phyloP scores from a whole-genome alignment of 768 basidiomycete genomes.

The Collybia mongolica region DNA sequence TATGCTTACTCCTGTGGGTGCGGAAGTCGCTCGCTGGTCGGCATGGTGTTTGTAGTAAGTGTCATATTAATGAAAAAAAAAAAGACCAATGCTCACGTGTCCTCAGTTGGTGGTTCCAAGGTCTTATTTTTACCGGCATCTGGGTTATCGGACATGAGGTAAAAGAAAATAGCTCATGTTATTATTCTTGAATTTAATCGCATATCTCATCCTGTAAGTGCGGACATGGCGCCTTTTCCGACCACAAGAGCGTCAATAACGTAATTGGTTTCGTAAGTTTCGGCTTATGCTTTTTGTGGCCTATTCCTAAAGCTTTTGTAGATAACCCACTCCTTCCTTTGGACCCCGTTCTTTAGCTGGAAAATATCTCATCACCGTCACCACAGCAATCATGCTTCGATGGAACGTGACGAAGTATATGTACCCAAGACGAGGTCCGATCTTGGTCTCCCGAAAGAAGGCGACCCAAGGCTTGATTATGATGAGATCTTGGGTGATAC shows the following conservation, averaged over 20 bases:
- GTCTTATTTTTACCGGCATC: conserved; percentile 55
- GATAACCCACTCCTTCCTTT: conserved; percentile 45
- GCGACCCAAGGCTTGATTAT: conserved; percentile 38
- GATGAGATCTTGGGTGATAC: conserved; percentile 61
- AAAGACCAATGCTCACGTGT: background rate
- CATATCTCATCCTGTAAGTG: conserved; percentile 31
- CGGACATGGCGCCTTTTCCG: conserved; percentile 57
- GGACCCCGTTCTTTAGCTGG: conserved; percentile 57
- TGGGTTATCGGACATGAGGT: conserved; percentile 65
- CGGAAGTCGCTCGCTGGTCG: conserved; percentile 37
- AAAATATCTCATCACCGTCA: conserved; percentile 54
- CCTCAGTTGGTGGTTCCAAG: conserved; percentile 60
- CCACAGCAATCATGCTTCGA: conserved; percentile 49
- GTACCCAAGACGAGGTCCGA: conserved; percentile 61
- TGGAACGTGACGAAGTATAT: conserved; percentile 58
- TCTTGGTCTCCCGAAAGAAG: conserved; percentile 45
- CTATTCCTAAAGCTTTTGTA: conserved; percentile 15
- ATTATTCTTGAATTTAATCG: background rate
- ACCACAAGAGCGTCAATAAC: conserved; percentile 46
- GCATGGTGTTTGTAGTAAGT: conserved; percentile 49
- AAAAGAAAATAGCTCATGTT: background rate
- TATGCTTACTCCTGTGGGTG: conserved; percentile 30
- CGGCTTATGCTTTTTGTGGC: conserved; percentile 6
- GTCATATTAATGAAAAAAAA: background rate
- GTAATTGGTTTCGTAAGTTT: conserved; percentile 48